Percentiles rank a stretch among this genome's conserved stretches.
Evolutionary conservation across 2,329 filamentous ascomycete genomes (phyloP).

Genomic region (Myriosclerotinia curreyana): DNA sequence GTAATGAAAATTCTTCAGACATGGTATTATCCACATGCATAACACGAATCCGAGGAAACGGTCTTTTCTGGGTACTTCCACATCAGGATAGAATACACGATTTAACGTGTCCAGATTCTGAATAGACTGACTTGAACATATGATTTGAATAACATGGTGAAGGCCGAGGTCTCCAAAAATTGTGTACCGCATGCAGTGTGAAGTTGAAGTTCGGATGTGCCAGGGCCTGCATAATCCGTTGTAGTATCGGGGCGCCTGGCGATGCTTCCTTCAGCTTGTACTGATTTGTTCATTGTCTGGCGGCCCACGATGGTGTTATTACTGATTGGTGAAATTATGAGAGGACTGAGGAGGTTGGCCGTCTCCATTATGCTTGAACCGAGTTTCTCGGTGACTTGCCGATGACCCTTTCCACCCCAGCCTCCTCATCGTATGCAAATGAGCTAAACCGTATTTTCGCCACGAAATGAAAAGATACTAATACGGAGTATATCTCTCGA

Average conservation of each 20-base stretch:
- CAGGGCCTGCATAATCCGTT: neutral
- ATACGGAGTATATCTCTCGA: no score
- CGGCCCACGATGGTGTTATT: neutral
- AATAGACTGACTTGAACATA: neutral
- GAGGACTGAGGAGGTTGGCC: no score
- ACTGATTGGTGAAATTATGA: no score
- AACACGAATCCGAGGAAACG: neutral
- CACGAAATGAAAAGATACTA: no score
- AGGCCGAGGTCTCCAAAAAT: neutral
- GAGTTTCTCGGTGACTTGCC: no score
- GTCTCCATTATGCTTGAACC: no score
- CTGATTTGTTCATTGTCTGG: neutral
- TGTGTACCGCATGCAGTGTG: neutral
- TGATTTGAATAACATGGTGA: neutral
- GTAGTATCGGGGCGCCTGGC: neutral
- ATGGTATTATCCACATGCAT: neutral
- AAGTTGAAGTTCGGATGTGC: neutral
- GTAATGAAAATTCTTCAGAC: neutral
- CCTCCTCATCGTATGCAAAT: no score
- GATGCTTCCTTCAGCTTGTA: neutral
- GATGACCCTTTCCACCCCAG: no score
- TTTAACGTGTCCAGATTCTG: neutral
- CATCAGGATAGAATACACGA: neutral
- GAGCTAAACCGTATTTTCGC: no score
- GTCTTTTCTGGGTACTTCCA: neutral